Percentiles rank a stretch among this genome's conserved stretches.
Evolutionary conservation across 495 filamentous ascomycete species (phyloP).

Genomic region (Rostrohypoxylon terebratum): DNA sequence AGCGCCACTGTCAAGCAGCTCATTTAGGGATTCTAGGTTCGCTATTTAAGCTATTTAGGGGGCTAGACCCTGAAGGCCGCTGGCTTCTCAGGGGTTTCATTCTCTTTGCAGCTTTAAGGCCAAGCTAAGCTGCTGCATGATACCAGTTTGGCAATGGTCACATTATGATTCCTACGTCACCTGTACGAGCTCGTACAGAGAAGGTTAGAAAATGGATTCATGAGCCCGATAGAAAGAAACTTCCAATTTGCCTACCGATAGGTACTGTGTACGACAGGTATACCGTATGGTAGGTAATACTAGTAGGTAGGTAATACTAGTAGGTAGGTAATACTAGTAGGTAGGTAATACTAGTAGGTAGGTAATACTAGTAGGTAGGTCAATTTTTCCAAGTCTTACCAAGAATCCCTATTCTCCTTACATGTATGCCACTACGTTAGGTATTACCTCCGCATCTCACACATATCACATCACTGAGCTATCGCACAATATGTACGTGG

Average conservation of each 20-base stretch:
- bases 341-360: background rate
- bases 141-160: constrained; percentile 28
- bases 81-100: constrained; percentile 17
- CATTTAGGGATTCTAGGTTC: background rate
- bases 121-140: constrained; percentile 31
- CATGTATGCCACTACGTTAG: constrained; percentile 16
- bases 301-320: background rate
- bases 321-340: background rate
- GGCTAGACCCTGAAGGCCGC: constrained; percentile 1
- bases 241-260: background rate
- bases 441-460: constrained; percentile 26
- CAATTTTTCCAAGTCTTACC: constrained; percentile 3
- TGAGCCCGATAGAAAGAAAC: background rate
- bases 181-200: constrained; percentile 9
- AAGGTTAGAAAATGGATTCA: constrained; percentile 3
- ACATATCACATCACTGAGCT: background rate
- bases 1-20: constrained; percentile 19
- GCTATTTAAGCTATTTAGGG: background rate
- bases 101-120: constrained; percentile 8
- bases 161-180: constrained; percentile 28
- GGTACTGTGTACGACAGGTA: no score
- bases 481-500: constrained; percentile 1
- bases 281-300: no score
- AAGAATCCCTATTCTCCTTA: background rate
- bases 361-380: background rate